Evolutionary conservation across 2,329 filamentous ascomycete genomes (phyloP), one percentile per base, ranked within the genome.

Genomic region (Colletotrichum sp.): DNA sequence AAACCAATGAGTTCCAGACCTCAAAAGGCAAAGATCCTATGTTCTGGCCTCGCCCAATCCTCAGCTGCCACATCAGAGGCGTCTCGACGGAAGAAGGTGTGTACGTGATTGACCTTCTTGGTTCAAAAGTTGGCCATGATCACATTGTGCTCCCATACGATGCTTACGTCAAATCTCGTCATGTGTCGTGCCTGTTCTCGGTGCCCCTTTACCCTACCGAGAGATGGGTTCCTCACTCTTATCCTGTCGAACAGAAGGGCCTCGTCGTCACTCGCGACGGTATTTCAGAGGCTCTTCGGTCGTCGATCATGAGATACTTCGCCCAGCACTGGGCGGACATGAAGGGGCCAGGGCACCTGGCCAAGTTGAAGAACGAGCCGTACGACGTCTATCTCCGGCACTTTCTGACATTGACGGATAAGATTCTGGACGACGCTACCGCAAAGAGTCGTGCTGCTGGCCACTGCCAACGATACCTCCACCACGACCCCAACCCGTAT

Each of bases 1-100:
- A 78, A 36, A 66, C 25, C 2, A 44, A 34, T 8, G 3, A n/a
- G 5, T n/a, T 70, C n/a, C 39, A 71, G 19, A 60, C 36, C 7
- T 27, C 52, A 27, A 75, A 70, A 15, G 71, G 71, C 59, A 78
- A 75, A n/a, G 59, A 78, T 15, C 71, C 74, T 19, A 78, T 78
- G 77, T 78, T 78, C 71, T 77, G 75, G 71, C 74, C 74, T 44
- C 77, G 75, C n/a, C 71, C 71, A 2, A 61, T 78, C 22, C 77
- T 78, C 48, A 72, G 52, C 30, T 71, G 71, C 28, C 64, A 57
- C 5, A 64, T 77, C 22, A 72, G 61, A 30, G 65, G 55, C 28
- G 34, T 34, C 16, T 19, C 36, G 1, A 27, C 66, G 34, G 13
- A 25, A 15, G 57, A 74, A 8, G 68, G 73, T 11, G 25, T 69